phyloP scores from a whole-genome alignment of 192 early-diverging fungal genomes.

The Umbelopsis vinacea region DNA sequence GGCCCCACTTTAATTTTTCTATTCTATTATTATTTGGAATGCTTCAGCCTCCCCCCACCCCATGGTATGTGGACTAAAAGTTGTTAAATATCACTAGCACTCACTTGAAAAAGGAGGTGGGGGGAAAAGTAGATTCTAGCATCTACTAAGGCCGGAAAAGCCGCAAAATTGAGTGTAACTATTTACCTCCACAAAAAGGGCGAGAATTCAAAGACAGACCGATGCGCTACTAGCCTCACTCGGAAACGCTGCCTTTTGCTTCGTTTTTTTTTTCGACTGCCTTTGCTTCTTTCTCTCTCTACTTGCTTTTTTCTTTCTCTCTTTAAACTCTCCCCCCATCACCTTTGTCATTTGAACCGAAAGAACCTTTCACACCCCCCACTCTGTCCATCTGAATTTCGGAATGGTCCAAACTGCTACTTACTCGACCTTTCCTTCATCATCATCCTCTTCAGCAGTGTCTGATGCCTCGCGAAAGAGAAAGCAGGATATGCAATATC shows the following conservation, averaged over 20 bases:
- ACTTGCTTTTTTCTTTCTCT: neutral
- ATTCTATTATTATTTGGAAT: neutral
- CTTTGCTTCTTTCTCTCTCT: neutral
- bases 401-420: slow-evolving; percentile 20
- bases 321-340: neutral
- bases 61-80: no score
- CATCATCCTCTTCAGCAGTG: neutral
- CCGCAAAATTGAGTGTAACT: slow-evolving; percentile 24
- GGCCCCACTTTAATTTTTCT: neutral
- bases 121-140: neutral
- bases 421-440: slow-evolving; percentile 11
- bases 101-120: neutral
- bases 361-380: neutral
- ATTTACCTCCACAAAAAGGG: slow-evolving; percentile 23
- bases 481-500: slow-evolving; percentile 30
- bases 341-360: neutral
- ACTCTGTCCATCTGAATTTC: neutral
- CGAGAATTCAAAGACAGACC: slow-evolving; percentile 23
- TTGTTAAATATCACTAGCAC: neutral
- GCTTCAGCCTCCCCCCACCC: neutral
- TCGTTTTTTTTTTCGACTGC: neutral
- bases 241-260: slow-evolving; percentile 12
- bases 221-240: slow-evolving; percentile 24
- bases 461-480: slow-evolving; percentile 23
- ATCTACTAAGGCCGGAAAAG: slow-evolving; percentile 4